phyloP scores from a whole-genome alignment of 306 rosid genomes.

The Mucuna pruriens region DNA sequence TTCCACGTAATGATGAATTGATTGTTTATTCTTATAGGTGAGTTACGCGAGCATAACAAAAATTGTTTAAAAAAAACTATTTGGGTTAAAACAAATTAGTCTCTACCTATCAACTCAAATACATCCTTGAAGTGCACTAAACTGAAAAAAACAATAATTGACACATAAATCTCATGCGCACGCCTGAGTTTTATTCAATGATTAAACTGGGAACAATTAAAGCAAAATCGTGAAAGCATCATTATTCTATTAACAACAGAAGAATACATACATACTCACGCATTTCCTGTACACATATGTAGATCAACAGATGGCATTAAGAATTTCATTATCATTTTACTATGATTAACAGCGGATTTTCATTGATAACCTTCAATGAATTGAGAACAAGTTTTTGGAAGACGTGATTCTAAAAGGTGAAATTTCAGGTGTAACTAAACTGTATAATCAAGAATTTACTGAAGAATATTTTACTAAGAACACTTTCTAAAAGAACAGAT shows the following conservation, averaged over 20 bases:
- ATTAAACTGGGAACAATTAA: neutral
- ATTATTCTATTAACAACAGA: neutral
- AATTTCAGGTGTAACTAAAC: neutral
- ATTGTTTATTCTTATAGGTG: neutral
- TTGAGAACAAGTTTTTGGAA: neutral
- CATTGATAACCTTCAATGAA: neutral
- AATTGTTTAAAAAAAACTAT: neutral
- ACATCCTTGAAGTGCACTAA: neutral
- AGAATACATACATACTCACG: neutral
- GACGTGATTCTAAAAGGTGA: neutral
- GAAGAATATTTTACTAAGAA: neutral
- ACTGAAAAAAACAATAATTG: neutral
- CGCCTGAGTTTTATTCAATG: neutral
- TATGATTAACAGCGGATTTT: neutral
- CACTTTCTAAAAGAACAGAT: neutral
- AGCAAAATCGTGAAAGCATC: neutral
- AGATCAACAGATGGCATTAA: neutral
- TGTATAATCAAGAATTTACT: neutral
- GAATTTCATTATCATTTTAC: neutral
- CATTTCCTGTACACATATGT: neutral
- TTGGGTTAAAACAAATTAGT: neutral
- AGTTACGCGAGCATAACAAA: neutral
- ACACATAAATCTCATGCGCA: neutral
- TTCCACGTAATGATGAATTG: neutral
- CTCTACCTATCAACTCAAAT: neutral